Conservation (phyloP, 148 eudicot species). For the Rhododendron mucronatum region DNA sequence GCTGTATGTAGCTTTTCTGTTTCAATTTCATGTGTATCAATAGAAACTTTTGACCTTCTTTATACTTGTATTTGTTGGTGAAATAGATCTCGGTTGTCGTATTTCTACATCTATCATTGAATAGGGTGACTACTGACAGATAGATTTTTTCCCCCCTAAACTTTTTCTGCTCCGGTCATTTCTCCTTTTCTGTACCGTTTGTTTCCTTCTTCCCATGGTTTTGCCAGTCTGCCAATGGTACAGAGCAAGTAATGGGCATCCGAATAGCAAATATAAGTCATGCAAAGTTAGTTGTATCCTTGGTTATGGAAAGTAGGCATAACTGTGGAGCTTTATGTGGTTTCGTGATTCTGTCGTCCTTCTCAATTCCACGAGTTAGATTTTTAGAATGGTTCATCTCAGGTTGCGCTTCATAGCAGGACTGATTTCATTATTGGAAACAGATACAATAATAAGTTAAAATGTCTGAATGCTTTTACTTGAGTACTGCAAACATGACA, state of each 20-base stretch:
- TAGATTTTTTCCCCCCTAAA: not conserved
- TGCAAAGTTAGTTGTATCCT: not conserved
- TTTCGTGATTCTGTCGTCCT: not conserved
- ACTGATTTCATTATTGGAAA: not conserved
- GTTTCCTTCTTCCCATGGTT: not conserved
- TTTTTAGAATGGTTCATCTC: not conserved
- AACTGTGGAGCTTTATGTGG: not conserved
- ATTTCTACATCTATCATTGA: not conserved
- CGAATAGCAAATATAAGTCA: not conserved
- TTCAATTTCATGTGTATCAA: not conserved
- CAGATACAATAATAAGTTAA: not conserved
- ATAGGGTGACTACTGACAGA: not conserved
- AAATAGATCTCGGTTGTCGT: not conserved
- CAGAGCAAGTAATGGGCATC: not conserved
- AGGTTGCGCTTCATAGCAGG: not conserved
- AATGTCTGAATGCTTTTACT: not conserved
- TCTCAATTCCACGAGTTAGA: not conserved
- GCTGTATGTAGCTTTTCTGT: slow-evolving; percentile 6
- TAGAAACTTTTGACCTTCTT: not conserved
- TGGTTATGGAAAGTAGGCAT: not conserved
- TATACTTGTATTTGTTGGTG: not conserved
- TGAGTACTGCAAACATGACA: not conserved
- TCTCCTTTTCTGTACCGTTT: not conserved
- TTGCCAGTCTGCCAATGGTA: not conserved
- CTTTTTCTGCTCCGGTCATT: not conserved